Conservation (phyloP, 2,329 filamentous ascomycete species). For the Phialemonium atrogriseum region DNA sequence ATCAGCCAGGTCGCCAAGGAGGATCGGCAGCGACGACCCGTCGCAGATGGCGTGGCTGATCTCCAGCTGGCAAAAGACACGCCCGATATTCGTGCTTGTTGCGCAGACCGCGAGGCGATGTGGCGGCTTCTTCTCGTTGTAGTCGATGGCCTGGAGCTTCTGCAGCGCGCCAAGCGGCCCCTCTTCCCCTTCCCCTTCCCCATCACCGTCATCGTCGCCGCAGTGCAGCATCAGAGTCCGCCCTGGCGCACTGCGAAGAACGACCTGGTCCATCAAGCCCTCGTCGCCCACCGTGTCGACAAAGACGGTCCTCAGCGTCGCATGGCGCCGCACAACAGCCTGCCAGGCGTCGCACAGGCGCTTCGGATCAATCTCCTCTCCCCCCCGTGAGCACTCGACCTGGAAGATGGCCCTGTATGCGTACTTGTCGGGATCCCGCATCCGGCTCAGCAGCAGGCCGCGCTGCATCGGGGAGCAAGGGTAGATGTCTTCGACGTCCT, state of each 20-base stretch:
- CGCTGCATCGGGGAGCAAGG: slow-evolving; percentile 29
- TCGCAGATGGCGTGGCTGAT: slow-evolving; percentile 25
- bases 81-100: slow-evolving; percentile 2
- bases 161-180: slow-evolving; percentile 3
- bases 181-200: too few species aligned
- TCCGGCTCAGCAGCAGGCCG: slow-evolving; percentile 26
- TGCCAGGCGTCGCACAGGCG: slow-evolving; percentile 14
- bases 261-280: slow-evolving; percentile 21
- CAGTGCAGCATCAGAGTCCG: slow-evolving; percentile 5
- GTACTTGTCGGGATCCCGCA: slow-evolving; percentile 15
- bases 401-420: slow-evolving; percentile 13
- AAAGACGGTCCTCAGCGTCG: slow-evolving; percentile 23
- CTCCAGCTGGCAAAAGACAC: slow-evolving; percentile 19
- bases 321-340: slow-evolving; percentile 18
- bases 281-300: slow-evolving; percentile 18
- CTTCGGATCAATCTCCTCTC: slow-evolving; percentile 5
- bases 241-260: slow-evolving; percentile 12
- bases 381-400: slow-evolving; percentile 3
- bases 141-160: slow-evolving; percentile 7
- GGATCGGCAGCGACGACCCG: slow-evolving; percentile 18
- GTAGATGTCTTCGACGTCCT: slow-evolving; percentile 24
- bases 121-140: slow-evolving; percentile 10
- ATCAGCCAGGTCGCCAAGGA: slow-evolving; percentile 18
- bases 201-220: slow-evolving; percentile 4
- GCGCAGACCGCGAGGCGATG: slow-evolving; percentile 11